Conservation (phyloP, 768 basidiomycete genomes). For the Dacryopinax primogenitus region DNA sequence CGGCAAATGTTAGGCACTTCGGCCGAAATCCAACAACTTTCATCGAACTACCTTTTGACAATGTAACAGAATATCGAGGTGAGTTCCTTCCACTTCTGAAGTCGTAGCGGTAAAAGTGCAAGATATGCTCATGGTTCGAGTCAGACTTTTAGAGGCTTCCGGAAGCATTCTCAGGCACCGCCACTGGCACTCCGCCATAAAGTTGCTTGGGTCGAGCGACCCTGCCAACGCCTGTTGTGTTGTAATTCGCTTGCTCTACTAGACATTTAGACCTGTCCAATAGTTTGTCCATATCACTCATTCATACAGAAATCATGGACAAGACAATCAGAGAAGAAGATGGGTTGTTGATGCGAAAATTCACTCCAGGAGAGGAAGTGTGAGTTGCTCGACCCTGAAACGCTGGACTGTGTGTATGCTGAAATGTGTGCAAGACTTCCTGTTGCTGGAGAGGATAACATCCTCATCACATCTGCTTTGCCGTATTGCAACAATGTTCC, state of each 20-base stretch:
- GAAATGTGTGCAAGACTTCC: slow-evolving; percentile 41
- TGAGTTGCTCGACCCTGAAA: slow-evolving; percentile 23
- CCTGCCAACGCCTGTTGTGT: background rate
- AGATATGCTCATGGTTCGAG: background rate
- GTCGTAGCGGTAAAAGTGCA: background rate
- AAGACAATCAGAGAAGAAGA: slow-evolving; percentile 34
- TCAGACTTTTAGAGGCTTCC: background rate
- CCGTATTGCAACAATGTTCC: slow-evolving; percentile 97
- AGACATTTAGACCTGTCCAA: background rate
- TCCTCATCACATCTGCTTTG: slow-evolving; percentile 86
- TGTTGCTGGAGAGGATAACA: slow-evolving; percentile 71
- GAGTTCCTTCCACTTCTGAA: background rate
- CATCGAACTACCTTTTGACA: background rate
- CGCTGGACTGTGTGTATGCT: slow-evolving; percentile 11
- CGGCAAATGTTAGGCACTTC: no score
- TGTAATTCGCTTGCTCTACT: background rate
- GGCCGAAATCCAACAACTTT: no score
- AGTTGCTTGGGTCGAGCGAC: slow-evolving; percentile 2
- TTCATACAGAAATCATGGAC: slow-evolving; percentile 19
- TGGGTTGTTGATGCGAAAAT: slow-evolving; percentile 34
- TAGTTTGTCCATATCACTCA: background rate
- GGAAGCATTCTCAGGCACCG: background rate
- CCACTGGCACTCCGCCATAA: slow-evolving; percentile 6
- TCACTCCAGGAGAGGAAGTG: slow-evolving; percentile 35
- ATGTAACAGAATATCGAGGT: background rate